phyloP scores from a whole-genome alignment of 805 yeast species.

The Priceomyces castillae region DNA sequence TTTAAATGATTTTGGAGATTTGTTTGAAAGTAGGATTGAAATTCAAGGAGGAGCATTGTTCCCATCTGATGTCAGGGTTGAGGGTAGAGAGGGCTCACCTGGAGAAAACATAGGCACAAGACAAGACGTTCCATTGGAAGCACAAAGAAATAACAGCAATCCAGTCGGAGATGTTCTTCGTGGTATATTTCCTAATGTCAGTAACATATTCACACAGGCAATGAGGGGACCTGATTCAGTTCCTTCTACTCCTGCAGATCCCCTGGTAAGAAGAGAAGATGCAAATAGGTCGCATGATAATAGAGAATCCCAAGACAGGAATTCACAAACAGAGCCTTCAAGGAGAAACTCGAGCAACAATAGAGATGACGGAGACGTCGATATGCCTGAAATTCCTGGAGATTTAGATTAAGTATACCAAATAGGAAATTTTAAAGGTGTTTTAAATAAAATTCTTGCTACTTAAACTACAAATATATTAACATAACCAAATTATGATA shows the following conservation, averaged over 20 bases:
- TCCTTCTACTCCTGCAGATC: background rate
- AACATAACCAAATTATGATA: background rate
- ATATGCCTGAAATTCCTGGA: slow-evolving; percentile 12
- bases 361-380: slow-evolving; percentile 8
- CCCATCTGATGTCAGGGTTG: background rate
- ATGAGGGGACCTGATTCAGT: slow-evolving; percentile 8
- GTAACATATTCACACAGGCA: slow-evolving; percentile 10
- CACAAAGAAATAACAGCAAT: slow-evolving; percentile 2
- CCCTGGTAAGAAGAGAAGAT: background rate
- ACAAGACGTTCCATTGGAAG: background rate
- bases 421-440: background rate
- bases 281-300: background rate
- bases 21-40: slow-evolving; percentile 17
- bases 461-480: slow-evolving; percentile 1
- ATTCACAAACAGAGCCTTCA: background rate
- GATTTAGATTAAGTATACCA: slow-evolving; percentile 11
- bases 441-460: background rate
- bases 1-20: slow-evolving; percentile 22
- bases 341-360: background rate
- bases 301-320: background rate
- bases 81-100: background rate
- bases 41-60: slow-evolving; percentile 2
- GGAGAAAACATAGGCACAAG: background rate
- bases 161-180: slow-evolving; percentile 12
- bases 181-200: slow-evolving; percentile 15